These are phyloP conservation scores for Podospora sp. DNA, from an alignment of 495 filamentous ascomycete species.

Conservation along the genomic window DNA sequence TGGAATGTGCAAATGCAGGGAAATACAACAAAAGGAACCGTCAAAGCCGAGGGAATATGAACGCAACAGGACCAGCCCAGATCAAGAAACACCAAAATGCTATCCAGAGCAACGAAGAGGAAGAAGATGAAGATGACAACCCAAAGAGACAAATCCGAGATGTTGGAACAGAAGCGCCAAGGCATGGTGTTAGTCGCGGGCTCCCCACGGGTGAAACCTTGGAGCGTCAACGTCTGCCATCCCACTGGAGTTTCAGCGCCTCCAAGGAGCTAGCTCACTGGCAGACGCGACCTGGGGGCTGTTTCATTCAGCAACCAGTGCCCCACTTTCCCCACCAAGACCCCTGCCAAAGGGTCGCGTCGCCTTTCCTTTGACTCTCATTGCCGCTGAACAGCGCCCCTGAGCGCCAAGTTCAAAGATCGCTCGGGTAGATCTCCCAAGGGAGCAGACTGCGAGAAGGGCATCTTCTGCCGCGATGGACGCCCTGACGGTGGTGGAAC, in stretches of 20 bases:
- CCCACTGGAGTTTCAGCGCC: slow-evolving; percentile 15
- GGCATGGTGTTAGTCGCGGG: background rate
- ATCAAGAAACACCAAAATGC: slow-evolving; percentile 8
- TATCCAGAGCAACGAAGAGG: background rate
- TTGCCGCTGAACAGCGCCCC: background rate
- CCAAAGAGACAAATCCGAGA: background rate
- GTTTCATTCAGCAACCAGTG: background rate
- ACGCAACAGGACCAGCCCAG: background rate
- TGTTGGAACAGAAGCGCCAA: background rate
- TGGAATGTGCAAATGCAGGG: background rate
- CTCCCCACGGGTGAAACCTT: slow-evolving; percentile 7
- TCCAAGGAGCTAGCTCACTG: background rate
- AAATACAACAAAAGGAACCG: background rate
- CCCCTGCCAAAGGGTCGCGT: background rate
- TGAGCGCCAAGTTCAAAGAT: slow-evolving; percentile 2
- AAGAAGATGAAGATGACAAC: background rate
- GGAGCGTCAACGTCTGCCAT: background rate
- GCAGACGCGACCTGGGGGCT: background rate
- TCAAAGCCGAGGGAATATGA: background rate
- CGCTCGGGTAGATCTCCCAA: slow-evolving; percentile 9
- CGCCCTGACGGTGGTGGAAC: slow-evolving; percentile 8
- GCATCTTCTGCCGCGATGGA: slow-evolving; percentile 11
- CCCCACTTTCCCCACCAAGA: background rate
- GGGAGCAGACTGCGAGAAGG: background rate
- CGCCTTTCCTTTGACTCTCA: slow-evolving; percentile 8